Evolutionary conservation across 257 asterid genomes (phyloP).

Genomic region (Lavandula angustifolia): DNA sequence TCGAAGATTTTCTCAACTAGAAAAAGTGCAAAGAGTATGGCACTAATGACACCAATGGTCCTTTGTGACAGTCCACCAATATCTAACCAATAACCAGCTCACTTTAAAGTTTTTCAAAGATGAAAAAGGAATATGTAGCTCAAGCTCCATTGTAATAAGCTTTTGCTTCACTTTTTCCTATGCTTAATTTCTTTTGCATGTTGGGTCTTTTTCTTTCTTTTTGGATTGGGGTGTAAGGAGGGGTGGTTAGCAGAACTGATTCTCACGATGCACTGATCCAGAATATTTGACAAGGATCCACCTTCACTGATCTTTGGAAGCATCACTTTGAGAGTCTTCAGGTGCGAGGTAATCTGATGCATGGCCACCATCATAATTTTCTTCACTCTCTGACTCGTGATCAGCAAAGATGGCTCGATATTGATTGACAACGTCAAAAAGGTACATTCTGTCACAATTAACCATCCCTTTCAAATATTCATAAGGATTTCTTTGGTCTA

Average conservation of each 20-base stretch:
- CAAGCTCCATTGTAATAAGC: neutral
- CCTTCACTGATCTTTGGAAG: slow-evolving; percentile 97
- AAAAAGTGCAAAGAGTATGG: neutral
- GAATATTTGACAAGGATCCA: slow-evolving; percentile 87
- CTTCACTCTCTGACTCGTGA: slow-evolving; percentile 93
- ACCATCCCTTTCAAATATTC: slow-evolving; percentile 95
- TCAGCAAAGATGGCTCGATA: slow-evolving; percentile 95
- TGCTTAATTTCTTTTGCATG: neutral
- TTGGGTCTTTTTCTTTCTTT: neutral
- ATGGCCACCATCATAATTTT: slow-evolving; percentile 94
- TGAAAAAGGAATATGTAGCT: neutral
- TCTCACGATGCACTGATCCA: slow-evolving; percentile 97
- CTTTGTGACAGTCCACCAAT: slow-evolving; percentile 8
- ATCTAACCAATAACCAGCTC: neutral
- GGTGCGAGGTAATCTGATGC: slow-evolving; percentile 90
- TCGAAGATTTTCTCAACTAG: neutral
- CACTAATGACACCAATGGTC: slow-evolving; percentile 2
- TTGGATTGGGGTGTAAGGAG: neutral
- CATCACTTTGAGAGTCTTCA: slow-evolving; percentile 83
- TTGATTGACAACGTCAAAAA: slow-evolving; percentile 97
- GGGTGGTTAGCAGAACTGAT: slow-evolving; percentile 22
- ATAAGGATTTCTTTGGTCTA: slow-evolving; percentile 95
- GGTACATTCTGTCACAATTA: slow-evolving; percentile 84
- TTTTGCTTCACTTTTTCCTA: neutral
- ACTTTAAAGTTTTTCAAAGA: too few species aligned